Evolutionary conservation across 495 filamentous ascomycete species (phyloP).

Genomic region (Xylaria grammica): DNA sequence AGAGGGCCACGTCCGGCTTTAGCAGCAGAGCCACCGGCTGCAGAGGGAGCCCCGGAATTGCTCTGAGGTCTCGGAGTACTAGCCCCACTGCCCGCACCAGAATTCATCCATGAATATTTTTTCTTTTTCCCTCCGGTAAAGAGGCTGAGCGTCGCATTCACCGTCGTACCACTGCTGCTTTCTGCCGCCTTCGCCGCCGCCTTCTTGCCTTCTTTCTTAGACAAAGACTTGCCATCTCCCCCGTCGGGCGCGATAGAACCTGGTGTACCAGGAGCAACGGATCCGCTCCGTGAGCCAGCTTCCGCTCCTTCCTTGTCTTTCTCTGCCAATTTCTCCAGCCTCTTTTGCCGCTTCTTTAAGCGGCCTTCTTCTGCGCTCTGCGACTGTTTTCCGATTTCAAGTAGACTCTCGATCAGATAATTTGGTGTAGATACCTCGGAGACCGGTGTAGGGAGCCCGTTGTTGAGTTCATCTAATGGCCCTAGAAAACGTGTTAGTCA

Average conservation of each 20-base stretch:
- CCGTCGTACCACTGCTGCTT: conserved; percentile 58
- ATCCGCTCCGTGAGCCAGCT: conserved; percentile 47
- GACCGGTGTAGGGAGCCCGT: conserved; percentile 33
- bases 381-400: conserved; percentile 42
- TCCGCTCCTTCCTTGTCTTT: conserved; percentile 45
- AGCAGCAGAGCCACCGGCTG: conserved; percentile 27
- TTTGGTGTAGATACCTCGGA: conserved; percentile 35
- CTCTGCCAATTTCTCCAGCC: conserved; percentile 35
- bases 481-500: conserved; percentile 29
- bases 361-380: conserved; percentile 56
- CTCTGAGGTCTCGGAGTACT: conserved; percentile 48
- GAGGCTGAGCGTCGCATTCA: conserved; percentile 60
- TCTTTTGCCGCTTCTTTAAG: conserved; percentile 53
- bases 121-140: conserved; percentile 60
- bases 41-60: conserved; percentile 31
- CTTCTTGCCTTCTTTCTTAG: conserved; percentile 67
- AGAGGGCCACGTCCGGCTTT: conserved; percentile 32
- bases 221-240: conserved; percentile 47
- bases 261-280: conserved; percentile 55
- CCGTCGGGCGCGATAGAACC: conserved; percentile 52
- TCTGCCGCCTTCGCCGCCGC: conserved; percentile 57
- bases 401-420: conserved; percentile 44
- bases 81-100: conserved; percentile 48
- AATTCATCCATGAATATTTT: conserved; percentile 66
- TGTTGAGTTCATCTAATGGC: conserved; percentile 29